These are phyloP conservation scores for Penicillium sp. DNA, from an alignment of 2,329 filamentous ascomycete species.

Conservation along the genomic window DNA sequence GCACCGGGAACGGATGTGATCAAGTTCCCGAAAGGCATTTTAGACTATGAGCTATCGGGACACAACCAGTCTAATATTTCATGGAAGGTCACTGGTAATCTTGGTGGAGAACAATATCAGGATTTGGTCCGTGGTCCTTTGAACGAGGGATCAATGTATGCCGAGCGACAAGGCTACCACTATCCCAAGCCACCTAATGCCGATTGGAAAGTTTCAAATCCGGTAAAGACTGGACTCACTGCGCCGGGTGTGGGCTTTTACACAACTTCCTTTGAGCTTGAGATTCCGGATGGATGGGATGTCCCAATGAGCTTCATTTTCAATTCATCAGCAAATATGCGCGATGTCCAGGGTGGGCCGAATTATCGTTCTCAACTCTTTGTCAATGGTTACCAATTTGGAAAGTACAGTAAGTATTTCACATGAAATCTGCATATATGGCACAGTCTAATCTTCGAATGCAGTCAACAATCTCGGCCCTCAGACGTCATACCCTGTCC, in stretches of 20 bases:
- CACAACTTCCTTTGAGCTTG: conserved; percentile 48
- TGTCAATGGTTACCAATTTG: conserved; percentile 56
- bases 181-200: conserved; percentile 44
- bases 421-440: not conserved
- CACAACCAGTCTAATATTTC: conserved; percentile 27
- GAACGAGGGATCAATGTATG: conserved; percentile 56
- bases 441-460: not conserved
- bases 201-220: conserved; percentile 27
- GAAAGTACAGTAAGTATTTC: conserved; percentile 44
- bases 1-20: conserved; percentile 25
- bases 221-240: conserved; percentile 33
- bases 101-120: conserved; percentile 54
- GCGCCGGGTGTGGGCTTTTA: conserved; percentile 52
- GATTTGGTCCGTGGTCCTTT: conserved; percentile 53
- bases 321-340: conserved; percentile 6
- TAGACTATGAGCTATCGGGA: conserved; percentile 44
- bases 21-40: conserved; percentile 55
- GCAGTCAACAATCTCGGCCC: conserved; percentile 52
- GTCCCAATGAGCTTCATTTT: conserved; percentile 54
- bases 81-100: conserved; percentile 59
- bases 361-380: conserved; percentile 48
- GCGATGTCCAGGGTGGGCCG: not conserved
- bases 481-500: conserved; percentile 52
- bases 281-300: conserved; percentile 52
- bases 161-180: conserved; percentile 55